Evolutionary conservation across 2,329 filamentous ascomycete genomes (phyloP).

Genomic region (Xylariaceae sp.): DNA sequence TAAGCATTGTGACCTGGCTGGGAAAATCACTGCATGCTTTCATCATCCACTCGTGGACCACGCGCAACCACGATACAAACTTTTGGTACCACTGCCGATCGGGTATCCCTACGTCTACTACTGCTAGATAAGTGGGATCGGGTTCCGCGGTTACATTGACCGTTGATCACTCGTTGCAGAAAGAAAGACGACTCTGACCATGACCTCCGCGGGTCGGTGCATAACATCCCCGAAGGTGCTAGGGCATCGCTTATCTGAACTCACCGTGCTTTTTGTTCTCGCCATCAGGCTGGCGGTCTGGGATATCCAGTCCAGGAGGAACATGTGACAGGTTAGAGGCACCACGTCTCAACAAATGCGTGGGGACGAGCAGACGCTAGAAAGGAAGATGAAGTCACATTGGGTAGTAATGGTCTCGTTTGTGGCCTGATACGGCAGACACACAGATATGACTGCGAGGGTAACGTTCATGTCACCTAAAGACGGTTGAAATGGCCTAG

Average conservation of each 20-base stretch:
- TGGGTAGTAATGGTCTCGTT: constrained; percentile 24
- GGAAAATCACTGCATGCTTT: constrained; percentile 27
- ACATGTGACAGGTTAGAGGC: constrained; percentile 9
- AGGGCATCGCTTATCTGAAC: no score
- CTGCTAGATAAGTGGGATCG: constrained; percentile 20
- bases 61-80: constrained; percentile 31
- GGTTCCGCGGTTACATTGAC: no score
- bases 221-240: no score
- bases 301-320: constrained; percentile 1
- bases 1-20: constrained; percentile 26
- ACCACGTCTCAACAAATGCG: constrained; percentile 16
- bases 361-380: constrained; percentile 12
- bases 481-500: constrained; percentile 14
- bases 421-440: constrained; percentile 28
- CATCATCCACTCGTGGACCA: constrained; percentile 20
- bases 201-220: constrained; percentile 4
- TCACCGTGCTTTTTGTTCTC: no score
- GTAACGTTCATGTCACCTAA: constrained; percentile 20
- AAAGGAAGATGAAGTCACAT: no score
- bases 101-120: no score
- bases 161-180: constrained; percentile 18
- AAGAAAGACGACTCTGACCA: constrained; percentile 3
- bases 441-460: constrained; percentile 24
- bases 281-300: no score
- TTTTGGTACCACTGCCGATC: no score